Evolutionary conservation across 176 grass and related monocot genomes (phyloP), one percentile per base, ranked within the genome.

Genomic region (Cocos nucifera): DNA sequence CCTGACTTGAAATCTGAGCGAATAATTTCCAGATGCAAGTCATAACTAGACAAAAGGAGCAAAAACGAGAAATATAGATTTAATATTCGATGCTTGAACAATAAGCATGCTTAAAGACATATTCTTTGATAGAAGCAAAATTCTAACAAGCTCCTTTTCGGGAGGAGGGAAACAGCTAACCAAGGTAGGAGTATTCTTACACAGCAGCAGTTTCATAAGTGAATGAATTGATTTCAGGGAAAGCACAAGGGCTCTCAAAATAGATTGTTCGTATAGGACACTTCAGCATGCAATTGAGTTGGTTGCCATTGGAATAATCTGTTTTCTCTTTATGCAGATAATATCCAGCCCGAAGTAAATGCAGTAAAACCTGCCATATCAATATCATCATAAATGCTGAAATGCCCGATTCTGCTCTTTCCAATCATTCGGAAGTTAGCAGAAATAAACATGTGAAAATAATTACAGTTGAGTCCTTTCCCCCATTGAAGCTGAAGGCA

Each of bases 401-500:
- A 44, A 44, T 12, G 7, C 51, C 6, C 71, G 62, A 79, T 53
- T 65, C 53, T 63, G 27, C 23, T 50, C 23, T 23, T 51, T 17
- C 17, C 51, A 51, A 27, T 17, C 72, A 62, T 67, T 54, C 58
- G 26, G 52, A 78, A 67, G 57, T 54, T 9, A 77, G 20, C 22
- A 71, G 50, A 12, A 61, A 68, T 69, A 27, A 58, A 59, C 51
- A 68, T 69, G 49, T 32, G 59, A 61, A 71, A 76, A 57, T 61
- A 62, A 78, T 84, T 96, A 91, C 93, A 62, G 93, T 98, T 51
- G 93, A 98, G 73, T 98, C 93, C 69, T 98, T 98, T 54, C 93
- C 93, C 56, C 93, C 93, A 62, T 98, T 98, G 88, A 98, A 98
- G 81, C 93, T 98, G 66, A 98, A 98, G 51, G 93, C 84, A 50